Conservation (phyloP, 352 stramenopile species). For the Phytophthora crassamura region DNA sequence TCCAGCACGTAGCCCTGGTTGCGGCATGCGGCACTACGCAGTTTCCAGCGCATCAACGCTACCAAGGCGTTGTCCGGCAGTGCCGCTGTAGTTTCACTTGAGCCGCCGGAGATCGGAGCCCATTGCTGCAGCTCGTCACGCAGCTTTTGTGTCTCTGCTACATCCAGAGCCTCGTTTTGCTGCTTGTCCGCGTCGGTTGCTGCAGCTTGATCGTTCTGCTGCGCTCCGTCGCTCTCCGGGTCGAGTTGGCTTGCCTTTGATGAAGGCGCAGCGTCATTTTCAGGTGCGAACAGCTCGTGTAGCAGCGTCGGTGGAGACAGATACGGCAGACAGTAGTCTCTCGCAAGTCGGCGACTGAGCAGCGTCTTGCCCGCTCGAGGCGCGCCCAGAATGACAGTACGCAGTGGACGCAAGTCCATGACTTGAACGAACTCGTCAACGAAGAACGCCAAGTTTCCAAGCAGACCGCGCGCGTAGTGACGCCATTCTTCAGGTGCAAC, state of each 20-base stretch:
- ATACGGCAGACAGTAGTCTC: constrained; percentile 77
- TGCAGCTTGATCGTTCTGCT: constrained; percentile 19
- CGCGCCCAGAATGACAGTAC: constrained; percentile 70
- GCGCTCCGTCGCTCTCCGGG: constrained; percentile 2
- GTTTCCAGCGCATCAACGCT: constrained; percentile 71
- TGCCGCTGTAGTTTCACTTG: constrained; percentile 23
- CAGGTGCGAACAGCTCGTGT: constrained; percentile 45
- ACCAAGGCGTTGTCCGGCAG: constrained; percentile 52
- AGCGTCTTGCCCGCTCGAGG: constrained; percentile 74
- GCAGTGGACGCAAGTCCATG: constrained; percentile 82
- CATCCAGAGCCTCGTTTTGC: constrained; percentile 21
- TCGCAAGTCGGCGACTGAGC: constrained; percentile 59
- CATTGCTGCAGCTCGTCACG: constrained; percentile 49
- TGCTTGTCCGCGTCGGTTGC: constrained; percentile 1
- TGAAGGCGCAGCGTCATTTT: constrained; percentile 24
- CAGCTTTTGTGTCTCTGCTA: constrained; percentile 22
- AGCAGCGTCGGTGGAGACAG: constrained; percentile 59
- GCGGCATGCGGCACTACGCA: constrained; percentile 56
- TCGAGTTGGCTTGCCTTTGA: constrained; percentile 7
- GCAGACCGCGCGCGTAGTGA: constrained; percentile 62
- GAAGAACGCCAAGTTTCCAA: constrained; percentile 70
- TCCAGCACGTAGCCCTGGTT: constrained; percentile 90
- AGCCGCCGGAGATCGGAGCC: constrained; percentile 19
- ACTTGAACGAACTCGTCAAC: constrained; percentile 75
- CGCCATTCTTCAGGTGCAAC: constrained; percentile 73